Evolutionary conservation across 2,329 filamentous ascomycete genomes (phyloP).

Genomic region (Didymellaceae sp.): DNA sequence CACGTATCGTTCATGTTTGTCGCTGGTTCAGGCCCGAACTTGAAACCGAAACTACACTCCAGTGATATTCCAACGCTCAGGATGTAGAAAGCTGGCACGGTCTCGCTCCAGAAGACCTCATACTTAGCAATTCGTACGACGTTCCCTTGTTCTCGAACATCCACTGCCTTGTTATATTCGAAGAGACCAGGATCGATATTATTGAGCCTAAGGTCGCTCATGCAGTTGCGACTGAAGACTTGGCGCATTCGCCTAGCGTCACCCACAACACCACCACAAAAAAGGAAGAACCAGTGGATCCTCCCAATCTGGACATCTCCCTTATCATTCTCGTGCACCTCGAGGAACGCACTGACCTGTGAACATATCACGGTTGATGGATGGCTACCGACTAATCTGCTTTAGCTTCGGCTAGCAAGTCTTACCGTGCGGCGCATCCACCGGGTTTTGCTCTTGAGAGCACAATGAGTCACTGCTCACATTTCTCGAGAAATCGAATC

Average conservation of each 20-base stretch:
- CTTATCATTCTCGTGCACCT: not conserved
- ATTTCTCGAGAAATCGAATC: slow-evolving; percentile 12
- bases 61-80: no score
- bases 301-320: slow-evolving; percentile 2
- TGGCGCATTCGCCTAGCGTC: slow-evolving; percentile 22
- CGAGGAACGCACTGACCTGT: not conserved
- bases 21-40: no score
- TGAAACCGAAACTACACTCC: no score
- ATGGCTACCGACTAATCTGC: slow-evolving; percentile 11
- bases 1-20: no score
- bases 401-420: slow-evolving; percentile 9
- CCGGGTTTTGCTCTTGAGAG: slow-evolving; percentile 17
- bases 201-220: not conserved
- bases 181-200: no score
- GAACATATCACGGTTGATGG: not conserved
- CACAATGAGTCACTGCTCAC: slow-evolving; percentile 31
- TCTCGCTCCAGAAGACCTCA: no score
- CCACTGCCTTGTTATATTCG: no score
- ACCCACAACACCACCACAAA: slow-evolving; percentile 12
- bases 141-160: no score
- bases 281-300: slow-evolving; percentile 31
- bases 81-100: no score
- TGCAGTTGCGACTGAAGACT: slow-evolving; percentile 14
- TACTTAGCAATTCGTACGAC: no score
- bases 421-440: slow-evolving; percentile 3